These are phyloP conservation scores for Pseudocercospora eumusae DNA, from an alignment of 2,329 filamentous ascomycete species.

Conservation along the genomic window DNA sequence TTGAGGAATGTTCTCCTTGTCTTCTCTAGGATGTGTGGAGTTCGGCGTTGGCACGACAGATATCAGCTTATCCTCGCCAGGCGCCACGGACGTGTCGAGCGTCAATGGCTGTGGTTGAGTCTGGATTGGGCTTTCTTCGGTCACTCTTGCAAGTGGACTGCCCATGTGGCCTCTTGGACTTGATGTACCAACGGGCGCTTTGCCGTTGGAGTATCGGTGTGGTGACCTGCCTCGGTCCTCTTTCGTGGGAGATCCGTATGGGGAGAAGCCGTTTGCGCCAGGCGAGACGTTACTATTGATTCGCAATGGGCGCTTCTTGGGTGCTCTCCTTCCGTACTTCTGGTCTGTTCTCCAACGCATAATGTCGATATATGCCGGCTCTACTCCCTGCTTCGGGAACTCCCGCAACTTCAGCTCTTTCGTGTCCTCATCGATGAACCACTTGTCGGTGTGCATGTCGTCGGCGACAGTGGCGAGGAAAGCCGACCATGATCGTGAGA, in stretches of 20 bases:
- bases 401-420: constrained; percentile 89
- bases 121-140: constrained; percentile 60
- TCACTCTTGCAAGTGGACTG: constrained; percentile 72
- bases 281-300: constrained; percentile 57
- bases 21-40: constrained; percentile 19
- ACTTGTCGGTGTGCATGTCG: constrained; percentile 85
- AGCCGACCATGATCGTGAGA: constrained; percentile 86
- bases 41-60: constrained; percentile 37
- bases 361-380: constrained; percentile 92
- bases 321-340: constrained; percentile 71
- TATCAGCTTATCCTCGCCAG: constrained; percentile 39
- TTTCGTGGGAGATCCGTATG: constrained; percentile 63
- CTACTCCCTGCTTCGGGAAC: constrained; percentile 85
- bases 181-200: constrained; percentile 61
- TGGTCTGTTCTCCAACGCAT: constrained; percentile 93
- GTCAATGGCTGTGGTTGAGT: constrained; percentile 41
- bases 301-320: constrained; percentile 50
- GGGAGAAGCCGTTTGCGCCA: constrained; percentile 51
- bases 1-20: constrained; percentile 42
- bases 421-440: constrained; percentile 88
- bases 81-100: constrained; percentile 39
- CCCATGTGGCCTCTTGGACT: constrained; percentile 68
- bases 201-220: constrained; percentile 64
- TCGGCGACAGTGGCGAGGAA: constrained; percentile 87
- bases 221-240: constrained; percentile 70